Conservation (phyloP, 306 rosid genomes). For the Cucurbita ficifolia region DNA sequence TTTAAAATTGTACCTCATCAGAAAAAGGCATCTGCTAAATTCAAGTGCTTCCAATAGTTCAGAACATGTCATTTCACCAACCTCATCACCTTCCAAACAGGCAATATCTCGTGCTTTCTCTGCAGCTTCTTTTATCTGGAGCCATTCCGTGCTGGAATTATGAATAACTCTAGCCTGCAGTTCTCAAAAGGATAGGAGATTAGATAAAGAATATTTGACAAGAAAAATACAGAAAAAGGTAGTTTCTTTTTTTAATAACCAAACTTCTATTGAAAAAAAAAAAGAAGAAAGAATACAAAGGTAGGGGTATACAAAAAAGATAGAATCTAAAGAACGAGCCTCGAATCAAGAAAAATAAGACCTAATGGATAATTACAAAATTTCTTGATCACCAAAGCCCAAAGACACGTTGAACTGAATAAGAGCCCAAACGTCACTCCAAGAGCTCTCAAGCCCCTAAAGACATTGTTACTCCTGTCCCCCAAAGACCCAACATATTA, state of each 20-base stretch:
- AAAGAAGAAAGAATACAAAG: too few relatives aligned
- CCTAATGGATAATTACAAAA: neutral
- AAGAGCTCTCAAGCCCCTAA: neutral
- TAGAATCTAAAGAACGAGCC: neutral
- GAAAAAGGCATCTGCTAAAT: conserved; percentile 71
- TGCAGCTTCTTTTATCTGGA: conserved; percentile 80
- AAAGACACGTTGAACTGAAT: neutral
- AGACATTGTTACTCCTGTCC: too few relatives aligned
- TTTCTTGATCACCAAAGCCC: neutral
- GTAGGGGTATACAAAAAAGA: too few relatives aligned
- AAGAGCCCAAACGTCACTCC: too few relatives aligned
- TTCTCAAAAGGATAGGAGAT: conserved; percentile 3
- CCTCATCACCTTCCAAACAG: conserved; percentile 55
- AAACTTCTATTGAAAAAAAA: too few relatives aligned
- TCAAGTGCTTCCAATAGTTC: conserved; percentile 98
- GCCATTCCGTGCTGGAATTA: conserved; percentile 70
- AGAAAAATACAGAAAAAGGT: neutral
- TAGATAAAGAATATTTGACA: neutral
- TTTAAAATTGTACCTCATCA: conserved; percentile 51
- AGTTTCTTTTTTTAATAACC: too few relatives aligned
- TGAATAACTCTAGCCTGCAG: conserved; percentile 83
- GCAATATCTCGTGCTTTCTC: conserved; percentile 75
- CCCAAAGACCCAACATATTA: neutral
- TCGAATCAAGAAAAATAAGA: neutral
- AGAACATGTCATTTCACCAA: conserved; percentile 67